Evolutionary conservation across 1,284 basidiomycete species (phyloP).

Genomic region (Pseudozyma hubeiensis): DNA sequence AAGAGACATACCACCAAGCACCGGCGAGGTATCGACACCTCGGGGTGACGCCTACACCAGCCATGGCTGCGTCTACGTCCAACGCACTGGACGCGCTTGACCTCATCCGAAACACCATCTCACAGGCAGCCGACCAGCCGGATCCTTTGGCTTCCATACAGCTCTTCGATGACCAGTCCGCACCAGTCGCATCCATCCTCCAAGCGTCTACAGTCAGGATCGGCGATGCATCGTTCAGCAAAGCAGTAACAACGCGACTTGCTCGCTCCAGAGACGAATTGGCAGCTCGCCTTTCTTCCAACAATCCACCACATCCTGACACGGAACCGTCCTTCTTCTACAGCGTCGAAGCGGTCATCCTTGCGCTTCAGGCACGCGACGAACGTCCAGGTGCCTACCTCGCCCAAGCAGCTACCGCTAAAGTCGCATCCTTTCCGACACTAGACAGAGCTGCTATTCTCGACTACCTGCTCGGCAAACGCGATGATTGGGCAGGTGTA

Average conservation of each 20-base stretch:
- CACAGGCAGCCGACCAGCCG: neutral
- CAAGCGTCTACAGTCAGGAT: conserved; percentile 24
- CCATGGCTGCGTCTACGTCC: conserved; percentile 23
- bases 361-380: conserved; percentile 56
- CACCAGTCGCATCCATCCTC: conserved; percentile 23
- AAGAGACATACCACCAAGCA: too few species aligned
- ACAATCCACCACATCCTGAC: conserved; percentile 25
- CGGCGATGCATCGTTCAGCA: conserved; percentile 21
- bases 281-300: conserved; percentile 21
- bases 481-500: conserved; percentile 57
- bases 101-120: conserved; percentile 41
- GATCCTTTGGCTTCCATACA: conserved; percentile 29
- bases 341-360: conserved; percentile 58
- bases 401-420: conserved; percentile 55
- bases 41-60: neutral
- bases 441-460: conserved; percentile 60
- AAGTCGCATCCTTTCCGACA: conserved; percentile 56
- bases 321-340: conserved; percentile 54
- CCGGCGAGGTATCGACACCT: neutral
- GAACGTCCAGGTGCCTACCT: conserved; percentile 63
- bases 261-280: conserved; percentile 46
- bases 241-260: conserved; percentile 33
- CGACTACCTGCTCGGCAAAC: conserved; percentile 60
- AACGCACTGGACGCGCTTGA: conserved; percentile 32
- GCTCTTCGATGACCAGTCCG: conserved; percentile 26